These are phyloP conservation scores for Epichloe gansuensis DNA, from an alignment of 2,329 filamentous ascomycete genomes.

Conservation along the genomic window DNA sequence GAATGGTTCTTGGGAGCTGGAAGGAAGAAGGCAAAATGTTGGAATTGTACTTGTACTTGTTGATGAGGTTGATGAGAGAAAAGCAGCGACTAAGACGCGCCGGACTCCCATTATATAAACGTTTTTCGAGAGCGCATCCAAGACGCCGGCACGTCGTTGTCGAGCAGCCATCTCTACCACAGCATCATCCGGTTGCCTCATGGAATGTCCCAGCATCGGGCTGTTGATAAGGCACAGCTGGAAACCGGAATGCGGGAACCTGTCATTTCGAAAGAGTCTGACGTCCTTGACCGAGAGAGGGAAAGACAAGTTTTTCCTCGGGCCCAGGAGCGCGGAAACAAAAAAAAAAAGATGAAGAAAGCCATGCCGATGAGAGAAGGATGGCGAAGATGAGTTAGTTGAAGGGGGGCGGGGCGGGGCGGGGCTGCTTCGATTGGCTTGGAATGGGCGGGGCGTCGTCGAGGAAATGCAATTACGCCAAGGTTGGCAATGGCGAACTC, in stretches of 20 bases:
- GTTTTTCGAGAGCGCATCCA: neutral
- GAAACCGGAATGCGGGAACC: neutral
- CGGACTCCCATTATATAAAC: neutral
- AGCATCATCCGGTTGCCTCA: neutral
- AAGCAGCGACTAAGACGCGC: neutral
- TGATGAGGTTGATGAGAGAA: neutral
- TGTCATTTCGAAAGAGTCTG: neutral
- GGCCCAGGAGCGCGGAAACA: no score
- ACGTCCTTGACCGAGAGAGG: neutral
- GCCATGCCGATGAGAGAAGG: neutral
- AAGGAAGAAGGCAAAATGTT: no score
- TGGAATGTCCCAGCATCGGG: neutral
- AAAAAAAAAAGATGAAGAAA: constrained; percentile 1
- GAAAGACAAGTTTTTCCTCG: neutral
- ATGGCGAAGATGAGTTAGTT: neutral
- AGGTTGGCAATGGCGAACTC: no score
- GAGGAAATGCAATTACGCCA: no score
- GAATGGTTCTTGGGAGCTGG: no score
- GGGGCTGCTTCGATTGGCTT: neutral
- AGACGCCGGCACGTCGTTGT: no score
- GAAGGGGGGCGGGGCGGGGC: no score
- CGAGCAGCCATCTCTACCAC: no score
- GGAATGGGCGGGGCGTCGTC: neutral
- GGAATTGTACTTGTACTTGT: no score
- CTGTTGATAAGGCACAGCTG: neutral